Base-by-base conservation (phyloP, 306 rosid species). In the Trichosanthes truncata region DNA sequence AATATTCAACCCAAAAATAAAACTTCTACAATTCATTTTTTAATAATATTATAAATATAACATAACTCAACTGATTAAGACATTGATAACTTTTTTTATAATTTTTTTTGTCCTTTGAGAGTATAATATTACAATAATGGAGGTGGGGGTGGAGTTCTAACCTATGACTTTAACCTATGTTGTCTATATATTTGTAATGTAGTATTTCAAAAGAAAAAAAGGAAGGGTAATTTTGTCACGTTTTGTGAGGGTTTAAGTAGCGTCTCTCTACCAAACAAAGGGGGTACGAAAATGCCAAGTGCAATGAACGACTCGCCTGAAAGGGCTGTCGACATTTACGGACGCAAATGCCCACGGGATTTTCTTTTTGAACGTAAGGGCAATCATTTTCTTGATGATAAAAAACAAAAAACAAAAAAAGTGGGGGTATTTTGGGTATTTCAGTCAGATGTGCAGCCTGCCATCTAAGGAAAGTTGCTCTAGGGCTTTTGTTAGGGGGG, bases 311-410 rank as follows among this genome's bases (percentile, higher is more conserved):
- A 35, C 4, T 15, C 25, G 41, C 53, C 35, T 6, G n/a, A 45
- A 45, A 20, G 74, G 74, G 51, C 11, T 40, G 52, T 67, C 38
- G 17, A 43, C 76, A 71, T 71, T 71, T 23, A 81, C 82, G 91
- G 96, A 92, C 98, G 84, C 83, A 89, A 91, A 86, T 90, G 85
- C 94, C 96, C 96, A 90, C 88, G 91, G 93, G 91, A 89, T 90
- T 84, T 87, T 85, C 93, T 82, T 87, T 53, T 73, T 90, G 45
- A 9, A 78, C 77, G 59, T 25, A 46, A 52, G 21, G 82, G 31
- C 93, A 90, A 91, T 90, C 89, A 93, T 93, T 89, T 77, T 46
- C 25, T 11, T 52, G 66, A 77, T 62, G n/a, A 6, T 29, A 14
- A 29, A 10, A 52, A n/a, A n/a, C n/a, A n/a, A n/a, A 52, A 13